Evolutionary conservation across 345 rosid species (phyloP).

Genomic region (Pelargonium nanum): DNA sequence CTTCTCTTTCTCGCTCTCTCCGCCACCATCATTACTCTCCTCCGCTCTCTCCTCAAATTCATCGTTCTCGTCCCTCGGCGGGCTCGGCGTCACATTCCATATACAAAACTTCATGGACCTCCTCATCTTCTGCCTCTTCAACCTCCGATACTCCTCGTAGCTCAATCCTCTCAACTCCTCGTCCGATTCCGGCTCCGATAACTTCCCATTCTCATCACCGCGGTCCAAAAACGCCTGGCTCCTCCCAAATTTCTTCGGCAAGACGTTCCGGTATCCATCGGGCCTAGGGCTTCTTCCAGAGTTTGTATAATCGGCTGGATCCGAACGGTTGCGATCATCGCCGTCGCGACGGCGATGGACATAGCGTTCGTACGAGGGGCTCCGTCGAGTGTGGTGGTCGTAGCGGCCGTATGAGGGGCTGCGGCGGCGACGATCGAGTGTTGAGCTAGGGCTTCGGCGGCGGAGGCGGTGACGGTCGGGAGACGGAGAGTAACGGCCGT

Average conservation of each 20-base stretch:
- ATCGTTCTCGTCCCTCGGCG: constrained; percentile 43
- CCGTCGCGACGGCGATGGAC: constrained; percentile 7
- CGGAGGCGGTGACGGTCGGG: constrained; percentile 16
- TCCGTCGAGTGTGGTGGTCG: constrained; percentile 14
- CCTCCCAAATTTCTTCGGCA: constrained; percentile 54
- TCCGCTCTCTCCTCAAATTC: constrained; percentile 13
- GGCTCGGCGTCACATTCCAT: constrained; percentile 78
- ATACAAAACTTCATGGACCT: constrained; percentile 39
- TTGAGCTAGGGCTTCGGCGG: neutral
- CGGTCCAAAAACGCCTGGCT: constrained; percentile 36
- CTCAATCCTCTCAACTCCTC: constrained; percentile 78
- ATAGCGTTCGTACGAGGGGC: constrained; percentile 12
- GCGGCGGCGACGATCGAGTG: constrained; percentile 6
- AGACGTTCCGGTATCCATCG: constrained; percentile 20
- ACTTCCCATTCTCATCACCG: constrained; percentile 32
- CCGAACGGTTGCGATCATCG: constrained; percentile 8
- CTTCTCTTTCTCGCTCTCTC: constrained; percentile 32
- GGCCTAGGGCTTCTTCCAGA: constrained; percentile 9
- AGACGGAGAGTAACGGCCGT: constrained; percentile 20
- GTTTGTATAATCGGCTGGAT: constrained; percentile 13
- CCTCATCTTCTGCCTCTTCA: constrained; percentile 86
- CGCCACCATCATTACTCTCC: neutral
- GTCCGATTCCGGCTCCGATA: constrained; percentile 64
- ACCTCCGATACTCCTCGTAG: constrained; percentile 68
- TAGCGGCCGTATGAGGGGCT: constrained; percentile 24